phyloP scores from a whole-genome alignment of 345 rosid species.

The Rhodamnia argentea region DNA sequence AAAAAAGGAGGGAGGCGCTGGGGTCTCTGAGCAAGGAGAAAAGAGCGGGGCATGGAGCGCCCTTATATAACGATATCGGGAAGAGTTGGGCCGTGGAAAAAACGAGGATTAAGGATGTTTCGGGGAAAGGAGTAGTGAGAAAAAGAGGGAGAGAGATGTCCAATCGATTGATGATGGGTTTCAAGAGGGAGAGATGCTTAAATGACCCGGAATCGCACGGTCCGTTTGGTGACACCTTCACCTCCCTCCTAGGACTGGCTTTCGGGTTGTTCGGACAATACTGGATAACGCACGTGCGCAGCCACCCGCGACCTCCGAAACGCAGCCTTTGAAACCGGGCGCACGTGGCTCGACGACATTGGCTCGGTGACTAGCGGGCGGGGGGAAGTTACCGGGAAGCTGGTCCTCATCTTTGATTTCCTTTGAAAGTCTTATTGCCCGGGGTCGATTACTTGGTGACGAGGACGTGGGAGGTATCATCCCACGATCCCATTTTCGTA shows the following conservation, averaged over 20 bases:
- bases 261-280: not conserved
- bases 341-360: not conserved
- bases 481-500: too few species aligned
- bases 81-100: not conserved
- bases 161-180: not conserved
- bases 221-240: not conserved
- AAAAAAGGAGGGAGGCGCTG: not conserved
- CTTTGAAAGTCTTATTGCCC: not conserved
- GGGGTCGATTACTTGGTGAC: too few species aligned
- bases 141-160: not conserved
- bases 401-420: not conserved
- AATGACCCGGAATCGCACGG: conserved; percentile 22
- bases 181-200: not conserved
- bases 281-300: conserved; percentile 29
- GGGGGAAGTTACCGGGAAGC: not conserved
- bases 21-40: not conserved
- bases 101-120: not conserved
- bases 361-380: not conserved
- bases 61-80: not conserved
- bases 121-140: conserved; percentile 18
- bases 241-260: not conserved
- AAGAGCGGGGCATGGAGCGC: not conserved
- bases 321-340: not conserved
- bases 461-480: too few species aligned
- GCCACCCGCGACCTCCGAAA: conserved; percentile 10